phyloP scores from a whole-genome alignment of 2,329 filamentous ascomycete species.

The Colletotrichum cereale region DNA sequence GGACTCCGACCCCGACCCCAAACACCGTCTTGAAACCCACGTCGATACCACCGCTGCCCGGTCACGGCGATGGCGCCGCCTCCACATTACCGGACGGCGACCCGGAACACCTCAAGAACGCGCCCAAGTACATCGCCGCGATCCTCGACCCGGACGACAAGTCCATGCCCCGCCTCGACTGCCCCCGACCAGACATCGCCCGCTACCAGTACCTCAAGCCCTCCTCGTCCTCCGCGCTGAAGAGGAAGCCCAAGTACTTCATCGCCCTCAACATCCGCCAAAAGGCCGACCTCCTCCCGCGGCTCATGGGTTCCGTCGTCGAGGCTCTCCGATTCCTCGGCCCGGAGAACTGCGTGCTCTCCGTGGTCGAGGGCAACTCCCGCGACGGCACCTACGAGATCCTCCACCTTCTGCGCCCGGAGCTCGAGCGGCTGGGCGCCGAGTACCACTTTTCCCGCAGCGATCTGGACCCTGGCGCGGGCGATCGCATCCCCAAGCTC shows the following conservation, averaged over 20 bases:
- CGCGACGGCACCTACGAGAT: constrained; percentile 66
- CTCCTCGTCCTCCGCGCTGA: neutral
- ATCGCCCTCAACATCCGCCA: constrained; percentile 67
- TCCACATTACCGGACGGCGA: constrained; percentile 22
- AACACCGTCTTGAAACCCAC: neutral
- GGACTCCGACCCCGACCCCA: neutral
- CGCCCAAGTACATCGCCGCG: constrained; percentile 44
- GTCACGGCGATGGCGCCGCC: neutral
- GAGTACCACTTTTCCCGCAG: constrained; percentile 58
- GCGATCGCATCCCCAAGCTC: constrained; percentile 60
- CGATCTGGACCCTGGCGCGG: constrained; percentile 56
- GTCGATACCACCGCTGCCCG: neutral
- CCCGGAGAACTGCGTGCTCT: constrained; percentile 62
- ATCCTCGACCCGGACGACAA: constrained; percentile 47
- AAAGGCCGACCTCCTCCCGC: constrained; percentile 58
- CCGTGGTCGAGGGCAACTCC: constrained; percentile 68
- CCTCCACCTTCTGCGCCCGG: constrained; percentile 54
- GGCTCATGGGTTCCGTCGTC: constrained; percentile 64
- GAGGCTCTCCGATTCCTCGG: constrained; percentile 64
- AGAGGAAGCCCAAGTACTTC: constrained; percentile 54
- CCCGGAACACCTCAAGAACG: constrained; percentile 17
- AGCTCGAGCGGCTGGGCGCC: constrained; percentile 54
- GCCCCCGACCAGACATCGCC: constrained; percentile 44
- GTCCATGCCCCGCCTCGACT: constrained; percentile 44
- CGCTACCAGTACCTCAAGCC: constrained; percentile 43